Evolutionary conservation across 306 rosid species (phyloP).

Genomic region (Phaseolus lunatus): DNA sequence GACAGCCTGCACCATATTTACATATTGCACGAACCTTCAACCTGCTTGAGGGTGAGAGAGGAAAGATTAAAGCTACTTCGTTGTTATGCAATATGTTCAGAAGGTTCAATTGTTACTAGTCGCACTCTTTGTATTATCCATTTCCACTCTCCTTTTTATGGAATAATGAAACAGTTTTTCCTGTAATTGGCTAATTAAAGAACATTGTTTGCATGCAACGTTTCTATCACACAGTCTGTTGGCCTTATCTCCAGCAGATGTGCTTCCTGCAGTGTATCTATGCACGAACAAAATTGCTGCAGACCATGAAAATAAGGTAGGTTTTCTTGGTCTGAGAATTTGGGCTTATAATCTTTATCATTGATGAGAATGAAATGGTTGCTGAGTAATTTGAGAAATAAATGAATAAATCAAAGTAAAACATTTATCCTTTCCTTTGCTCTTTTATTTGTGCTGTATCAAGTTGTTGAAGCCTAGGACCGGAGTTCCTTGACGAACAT

Average conservation of each 20-base stretch:
- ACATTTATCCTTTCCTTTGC: slow-evolving; percentile 31
- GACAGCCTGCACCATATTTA: slow-evolving; percentile 87
- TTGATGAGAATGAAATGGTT: slow-evolving; percentile 39
- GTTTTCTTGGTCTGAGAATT: slow-evolving; percentile 38
- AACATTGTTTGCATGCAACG: slow-evolving; percentile 41
- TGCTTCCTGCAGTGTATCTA: slow-evolving; percentile 86
- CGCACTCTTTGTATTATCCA: slow-evolving; percentile 20
- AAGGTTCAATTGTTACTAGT: slow-evolving; percentile 63
- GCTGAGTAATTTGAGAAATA: not conserved
- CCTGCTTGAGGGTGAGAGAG: slow-evolving; percentile 81
- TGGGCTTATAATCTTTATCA: slow-evolving; percentile 4
- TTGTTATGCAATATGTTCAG: slow-evolving; percentile 95
- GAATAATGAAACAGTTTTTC: slow-evolving; percentile 31
- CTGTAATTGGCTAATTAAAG: slow-evolving; percentile 43
- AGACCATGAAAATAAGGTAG: slow-evolving; percentile 86
- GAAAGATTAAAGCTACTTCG: slow-evolving; percentile 88
- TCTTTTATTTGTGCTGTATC: slow-evolving; percentile 2
- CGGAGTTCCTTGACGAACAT: slow-evolving; percentile 26
- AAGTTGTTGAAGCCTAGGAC: slow-evolving; percentile 16
- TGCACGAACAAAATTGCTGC: slow-evolving; percentile 91
- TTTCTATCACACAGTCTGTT: slow-evolving; percentile 67
- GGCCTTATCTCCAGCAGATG: slow-evolving; percentile 83
- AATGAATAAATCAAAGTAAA: slow-evolving; percentile 1
- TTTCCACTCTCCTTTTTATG: slow-evolving; percentile 17
- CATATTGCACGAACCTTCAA: slow-evolving; percentile 89